These are phyloP conservation scores for Eutrema yunnanense DNA, from an alignment of 345 rosid species.

Conservation along the genomic window DNA sequence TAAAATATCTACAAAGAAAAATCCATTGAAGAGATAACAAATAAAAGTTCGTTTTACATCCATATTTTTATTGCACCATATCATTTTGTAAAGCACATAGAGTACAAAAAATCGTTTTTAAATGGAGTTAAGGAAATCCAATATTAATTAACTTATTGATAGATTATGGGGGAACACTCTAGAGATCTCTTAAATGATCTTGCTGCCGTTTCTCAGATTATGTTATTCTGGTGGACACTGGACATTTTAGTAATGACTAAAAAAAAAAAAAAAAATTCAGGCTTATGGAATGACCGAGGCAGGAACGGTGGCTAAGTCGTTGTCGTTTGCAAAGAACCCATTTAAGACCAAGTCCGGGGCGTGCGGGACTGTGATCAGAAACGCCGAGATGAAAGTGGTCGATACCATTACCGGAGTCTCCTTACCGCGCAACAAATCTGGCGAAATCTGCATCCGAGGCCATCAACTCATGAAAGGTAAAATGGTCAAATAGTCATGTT, in stretches of 20 bases:
- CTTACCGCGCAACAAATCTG: conserved; percentile 53
- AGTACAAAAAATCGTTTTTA: neutral
- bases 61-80: neutral
- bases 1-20: too few relatives aligned
- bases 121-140: neutral
- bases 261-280: conserved; percentile 23
- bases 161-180: neutral
- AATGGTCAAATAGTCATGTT: neutral
- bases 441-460: conserved; percentile 84
- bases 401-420: conserved; percentile 63
- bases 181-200: neutral
- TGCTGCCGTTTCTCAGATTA: neutral
- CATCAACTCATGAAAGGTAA: conserved; percentile 87
- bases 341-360: conserved; percentile 67
- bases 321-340: conserved; percentile 74
- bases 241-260: neutral
- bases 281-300: conserved; percentile 98
- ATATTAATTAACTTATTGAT: neutral
- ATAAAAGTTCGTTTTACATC: too few relatives aligned
- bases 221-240: neutral
- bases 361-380: conserved; percentile 80
- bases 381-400: conserved; percentile 85
- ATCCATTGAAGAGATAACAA: too few relatives aligned
- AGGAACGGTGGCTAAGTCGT: conserved; percentile 77
- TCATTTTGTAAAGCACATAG: neutral